Evolutionary conservation across 2,329 filamentous ascomycete genomes (phyloP).

Genomic region (Penicillium crustosum): DNA sequence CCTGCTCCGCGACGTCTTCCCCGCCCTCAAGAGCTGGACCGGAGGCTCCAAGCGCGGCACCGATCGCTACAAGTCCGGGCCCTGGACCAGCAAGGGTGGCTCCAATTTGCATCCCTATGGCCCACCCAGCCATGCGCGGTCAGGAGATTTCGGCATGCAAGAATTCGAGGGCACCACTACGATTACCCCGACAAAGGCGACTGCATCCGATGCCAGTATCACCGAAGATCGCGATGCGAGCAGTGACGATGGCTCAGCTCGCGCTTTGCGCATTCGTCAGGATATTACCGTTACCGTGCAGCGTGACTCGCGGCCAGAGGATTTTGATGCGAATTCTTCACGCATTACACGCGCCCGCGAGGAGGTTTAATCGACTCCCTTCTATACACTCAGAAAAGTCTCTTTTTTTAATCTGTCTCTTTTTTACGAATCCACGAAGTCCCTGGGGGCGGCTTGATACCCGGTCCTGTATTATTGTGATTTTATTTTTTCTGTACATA

Average conservation of each 20-base stretch:
- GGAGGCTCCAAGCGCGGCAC: conserved; percentile 37
- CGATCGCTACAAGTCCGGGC: conserved; percentile 35
- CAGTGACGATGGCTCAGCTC: conserved; percentile 39
- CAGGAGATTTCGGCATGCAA: conserved; percentile 34
- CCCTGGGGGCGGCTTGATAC: conserved; percentile 19
- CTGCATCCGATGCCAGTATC: conserved; percentile 30
- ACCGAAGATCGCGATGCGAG: conserved; percentile 34
- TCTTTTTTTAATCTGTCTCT: neutral
- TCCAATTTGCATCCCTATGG: conserved; percentile 31
- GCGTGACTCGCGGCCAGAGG: conserved; percentile 16
- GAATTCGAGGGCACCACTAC: conserved; percentile 30
- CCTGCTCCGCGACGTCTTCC: conserved; percentile 51
- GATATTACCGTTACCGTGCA: conserved; percentile 41
- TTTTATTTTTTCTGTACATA: conserved; percentile 15
- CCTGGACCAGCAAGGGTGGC: conserved; percentile 33
- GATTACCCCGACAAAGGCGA: conserved; percentile 29
- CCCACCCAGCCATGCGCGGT: conserved; percentile 28
- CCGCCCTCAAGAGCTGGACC: conserved; percentile 42
- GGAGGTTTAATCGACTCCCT: conserved; percentile 11
- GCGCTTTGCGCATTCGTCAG: conserved; percentile 40
- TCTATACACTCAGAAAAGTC: neutral
- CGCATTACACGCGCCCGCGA: conserved; percentile 14
- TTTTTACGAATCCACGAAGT: conserved; percentile 16
- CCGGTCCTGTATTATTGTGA: conserved; percentile 8
- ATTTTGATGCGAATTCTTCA: conserved; percentile 15